These are phyloP conservation scores for Platanus orientalis DNA, from an alignment of 164 flowering plant genomes.

Conservation along the genomic window DNA sequence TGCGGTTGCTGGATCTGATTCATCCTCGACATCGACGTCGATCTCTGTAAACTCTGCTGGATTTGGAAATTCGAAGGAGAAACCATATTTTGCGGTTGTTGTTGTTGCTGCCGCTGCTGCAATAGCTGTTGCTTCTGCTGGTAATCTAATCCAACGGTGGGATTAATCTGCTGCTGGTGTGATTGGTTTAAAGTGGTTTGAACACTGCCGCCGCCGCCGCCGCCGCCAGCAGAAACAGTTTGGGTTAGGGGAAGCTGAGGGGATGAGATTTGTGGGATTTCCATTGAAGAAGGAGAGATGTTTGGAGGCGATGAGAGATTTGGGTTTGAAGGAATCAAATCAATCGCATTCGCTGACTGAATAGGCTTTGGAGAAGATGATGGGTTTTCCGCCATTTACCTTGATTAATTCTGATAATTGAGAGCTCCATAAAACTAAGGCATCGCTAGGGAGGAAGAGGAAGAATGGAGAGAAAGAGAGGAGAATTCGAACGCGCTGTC, in stretches of 20 bases:
- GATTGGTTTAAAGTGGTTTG: slow-evolving; percentile 9
- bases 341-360: slow-evolving; percentile 12
- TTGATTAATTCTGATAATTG: neutral
- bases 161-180: slow-evolving; percentile 15
- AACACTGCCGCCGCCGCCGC: slow-evolving; percentile 3
- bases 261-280: slow-evolving; percentile 40
- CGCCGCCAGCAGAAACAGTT: slow-evolving; percentile 4
- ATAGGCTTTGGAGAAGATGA: slow-evolving; percentile 19
- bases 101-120: slow-evolving; percentile 29
- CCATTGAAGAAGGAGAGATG: slow-evolving; percentile 29
- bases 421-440: neutral
- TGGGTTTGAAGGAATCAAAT: slow-evolving; percentile 21
- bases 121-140: slow-evolving; percentile 28
- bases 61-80: slow-evolving; percentile 40
- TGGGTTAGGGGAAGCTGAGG: slow-evolving; percentile 28
- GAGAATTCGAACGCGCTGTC: neutral
- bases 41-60: slow-evolving; percentile 50
- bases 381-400: slow-evolving; percentile 19
- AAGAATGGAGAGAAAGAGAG: neutral
- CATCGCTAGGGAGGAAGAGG: too few relatives aligned
- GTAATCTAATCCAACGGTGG: slow-evolving; percentile 12
- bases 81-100: slow-evolving; percentile 30
- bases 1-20: slow-evolving; percentile 45
- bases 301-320: slow-evolving; percentile 20
- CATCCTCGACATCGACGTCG: slow-evolving; percentile 62